These are phyloP conservation scores for Floccularia luteovirens DNA, from an alignment of 768 basidiomycete genomes.

Conservation along the genomic window DNA sequence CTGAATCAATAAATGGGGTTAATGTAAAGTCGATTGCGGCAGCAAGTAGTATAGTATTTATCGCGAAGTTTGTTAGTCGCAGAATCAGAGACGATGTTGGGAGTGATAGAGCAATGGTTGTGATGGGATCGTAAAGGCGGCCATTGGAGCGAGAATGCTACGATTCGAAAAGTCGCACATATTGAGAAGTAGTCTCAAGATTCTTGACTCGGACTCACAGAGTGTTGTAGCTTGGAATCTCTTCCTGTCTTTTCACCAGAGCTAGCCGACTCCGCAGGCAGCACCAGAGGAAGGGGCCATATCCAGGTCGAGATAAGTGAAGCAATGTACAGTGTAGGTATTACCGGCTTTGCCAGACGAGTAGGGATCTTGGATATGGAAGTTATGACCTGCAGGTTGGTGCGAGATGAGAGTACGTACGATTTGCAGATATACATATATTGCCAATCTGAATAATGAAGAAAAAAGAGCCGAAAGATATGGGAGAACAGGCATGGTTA, in stretches of 20 bases:
- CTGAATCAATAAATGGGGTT: slow-evolving; percentile 49
- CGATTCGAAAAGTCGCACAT: background rate
- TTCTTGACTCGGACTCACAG: background rate
- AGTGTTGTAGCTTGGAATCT: background rate
- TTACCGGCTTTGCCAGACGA: slow-evolving; percentile 19
- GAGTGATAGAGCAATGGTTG: slow-evolving; percentile 23
- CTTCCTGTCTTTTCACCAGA: too few species aligned
- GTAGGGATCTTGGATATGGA: slow-evolving; percentile 28
- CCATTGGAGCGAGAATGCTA: slow-evolving; percentile 2
- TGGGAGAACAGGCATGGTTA: slow-evolving; percentile 3
- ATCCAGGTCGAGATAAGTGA: slow-evolving; percentile 13
- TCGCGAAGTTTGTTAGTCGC: slow-evolving; percentile 17
- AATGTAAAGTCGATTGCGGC: slow-evolving; percentile 41
- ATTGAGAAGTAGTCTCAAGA: background rate
- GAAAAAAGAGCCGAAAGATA: slow-evolving; percentile 19
- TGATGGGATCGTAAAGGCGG: slow-evolving; percentile 6
- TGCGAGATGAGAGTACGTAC: slow-evolving; percentile 23
- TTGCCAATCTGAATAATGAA: slow-evolving; percentile 30
- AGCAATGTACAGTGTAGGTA: slow-evolving; percentile 21
- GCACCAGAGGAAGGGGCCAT: slow-evolving; percentile 8
- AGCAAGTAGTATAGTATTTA: slow-evolving; percentile 24
- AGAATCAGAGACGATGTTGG: slow-evolving; percentile 23
- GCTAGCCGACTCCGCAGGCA: too few species aligned
- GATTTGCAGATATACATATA: slow-evolving; percentile 44
- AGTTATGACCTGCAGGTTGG: background rate